Base-by-base conservation (phyloP, 176 grass and related monocot genomes). In the Zoysia pacifica region DNA sequence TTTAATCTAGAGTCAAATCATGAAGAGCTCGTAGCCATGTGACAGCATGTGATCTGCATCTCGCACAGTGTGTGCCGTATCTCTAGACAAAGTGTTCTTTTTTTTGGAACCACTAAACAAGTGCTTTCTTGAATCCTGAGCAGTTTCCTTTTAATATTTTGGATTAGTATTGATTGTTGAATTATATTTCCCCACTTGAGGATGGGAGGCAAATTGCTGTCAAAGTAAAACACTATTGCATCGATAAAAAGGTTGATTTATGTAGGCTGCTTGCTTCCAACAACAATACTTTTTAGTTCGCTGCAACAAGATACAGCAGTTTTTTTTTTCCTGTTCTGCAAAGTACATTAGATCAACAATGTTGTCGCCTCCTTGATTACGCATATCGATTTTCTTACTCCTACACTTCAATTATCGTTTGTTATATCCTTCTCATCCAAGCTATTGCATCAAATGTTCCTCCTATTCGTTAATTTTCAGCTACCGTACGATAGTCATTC, bases 11-110 rank as follows among this genome's bases (percentile, higher is more conserved):
- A 71, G 87, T 89, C 87, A 81, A 85, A 85, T 89, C 35, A 36
- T 35, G 41, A 70, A 41, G 63, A 80, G 16, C 48, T 64, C 43
- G 5, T 76, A 65, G 42, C 82, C 87, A 89, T 84, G 87, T 89
- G 82, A 76, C 35, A 3, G 82, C 87, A 89, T 89, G 77, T 84
- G 77, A 89, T 89, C 71, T n/a, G 71, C 71, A 81, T 81, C 87
- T 85, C 18, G 70, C 63, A 64, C 18, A 46, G 16, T 48, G 86
- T 48, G 86, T 80, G 81, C 70, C 67, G 11, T 69, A 76, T 84
- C 45, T 41, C 65, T 81, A 89, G 84, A 89, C 65, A 85, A 85
- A 85, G 70, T 64, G 20, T 85, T 81, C 41, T 56, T 76, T 70
- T 70, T 28, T 76, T 76, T 76, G 82, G 82, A 76, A 76, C 65